Percentiles rank a stretch among this genome's conserved stretches.
phyloP scores from a whole-genome alignment of 495 filamentous ascomycete species.

The Neurospora tetrasperma region DNA sequence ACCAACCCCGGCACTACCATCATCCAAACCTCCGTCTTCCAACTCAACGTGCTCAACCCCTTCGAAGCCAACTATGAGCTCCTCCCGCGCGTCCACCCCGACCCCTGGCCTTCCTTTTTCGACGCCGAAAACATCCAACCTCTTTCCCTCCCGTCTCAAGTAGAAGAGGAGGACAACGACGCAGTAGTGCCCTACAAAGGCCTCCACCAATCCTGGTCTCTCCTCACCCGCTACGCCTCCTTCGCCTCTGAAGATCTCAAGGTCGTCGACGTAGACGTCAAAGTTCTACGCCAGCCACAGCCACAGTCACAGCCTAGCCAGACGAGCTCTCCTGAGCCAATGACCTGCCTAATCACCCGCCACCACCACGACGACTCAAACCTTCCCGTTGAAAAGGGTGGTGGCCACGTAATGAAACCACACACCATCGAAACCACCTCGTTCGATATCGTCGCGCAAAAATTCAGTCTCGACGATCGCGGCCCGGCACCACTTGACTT shows the following conservation, averaged over 20 bases:
- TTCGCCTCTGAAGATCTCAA: slow-evolving; percentile 62
- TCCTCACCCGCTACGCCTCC: slow-evolving; percentile 61
- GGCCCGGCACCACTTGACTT: slow-evolving; percentile 59
- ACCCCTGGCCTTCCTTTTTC: slow-evolving; percentile 82
- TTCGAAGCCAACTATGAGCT: slow-evolving; percentile 88
- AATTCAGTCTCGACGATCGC: slow-evolving; percentile 69
- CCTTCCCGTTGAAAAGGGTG: slow-evolving; percentile 14
- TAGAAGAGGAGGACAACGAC: not conserved
- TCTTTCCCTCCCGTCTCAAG: not conserved
- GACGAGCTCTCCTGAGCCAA: slow-evolving; percentile 4
- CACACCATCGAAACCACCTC: slow-evolving; percentile 55
- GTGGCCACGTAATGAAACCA: slow-evolving; percentile 33
- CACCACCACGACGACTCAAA: slow-evolving; percentile 11
- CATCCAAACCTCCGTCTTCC: slow-evolving; percentile 53
- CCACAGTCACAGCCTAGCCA: slow-evolving; percentile 24
- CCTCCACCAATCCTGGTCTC: slow-evolving; percentile 69
- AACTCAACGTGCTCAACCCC: slow-evolving; percentile 63
- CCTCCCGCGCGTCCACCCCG: slow-evolving; percentile 60
- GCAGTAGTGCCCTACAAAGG: slow-evolving; percentile 34
- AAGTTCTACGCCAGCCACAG: slow-evolving; percentile 36
- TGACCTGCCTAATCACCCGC: slow-evolving; percentile 9
- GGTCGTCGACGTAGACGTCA: slow-evolving; percentile 52
- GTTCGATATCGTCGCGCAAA: slow-evolving; percentile 65
- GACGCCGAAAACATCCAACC: slow-evolving; percentile 34
- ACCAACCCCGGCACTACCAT: slow-evolving; percentile 80